Evolutionary conservation across 148 eudicot genomes (phyloP).

Genomic region (Heliamphora exappendiculata): DNA sequence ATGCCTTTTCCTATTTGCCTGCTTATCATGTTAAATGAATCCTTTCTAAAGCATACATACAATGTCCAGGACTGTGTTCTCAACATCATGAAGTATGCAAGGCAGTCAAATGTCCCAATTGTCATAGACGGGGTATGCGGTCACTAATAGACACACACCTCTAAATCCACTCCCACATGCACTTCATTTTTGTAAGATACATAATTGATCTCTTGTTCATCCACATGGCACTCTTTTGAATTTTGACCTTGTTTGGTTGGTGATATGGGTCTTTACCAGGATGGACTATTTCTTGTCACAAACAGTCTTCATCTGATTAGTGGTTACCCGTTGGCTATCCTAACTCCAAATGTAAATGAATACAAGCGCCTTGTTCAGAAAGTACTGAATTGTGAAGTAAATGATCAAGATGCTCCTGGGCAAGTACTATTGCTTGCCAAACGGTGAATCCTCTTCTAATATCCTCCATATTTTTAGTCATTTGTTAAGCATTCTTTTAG

Average conservation of each 20-base stretch:
- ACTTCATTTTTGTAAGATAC: neutral
- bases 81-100: constrained; percentile 73
- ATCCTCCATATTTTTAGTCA: neutral
- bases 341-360: constrained; percentile 91
- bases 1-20: neutral
- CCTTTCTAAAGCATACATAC: constrained; percentile 6
- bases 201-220: neutral
- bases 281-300: constrained; percentile 90
- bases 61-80: constrained; percentile 70
- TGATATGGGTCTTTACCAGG: constrained; percentile 39
- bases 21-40: constrained; percentile 3
- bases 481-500: neutral
- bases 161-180: neutral
- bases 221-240: neutral
- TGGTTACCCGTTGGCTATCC: constrained; percentile 82
- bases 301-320: constrained; percentile 67
- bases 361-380: constrained; percentile 90
- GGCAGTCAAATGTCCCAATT: constrained; percentile 65
- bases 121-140: constrained; percentile 89
- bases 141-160: neutral
- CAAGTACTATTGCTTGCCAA: constrained; percentile 76
- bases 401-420: constrained; percentile 54
- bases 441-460: constrained; percentile 33
- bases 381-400: constrained; percentile 76
- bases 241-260: neutral